Evolutionary conservation across 495 filamentous ascomycete genomes (phyloP), one percentile per base, ranked within the genome.

Genomic region (Aeminium ludgeri): DNA sequence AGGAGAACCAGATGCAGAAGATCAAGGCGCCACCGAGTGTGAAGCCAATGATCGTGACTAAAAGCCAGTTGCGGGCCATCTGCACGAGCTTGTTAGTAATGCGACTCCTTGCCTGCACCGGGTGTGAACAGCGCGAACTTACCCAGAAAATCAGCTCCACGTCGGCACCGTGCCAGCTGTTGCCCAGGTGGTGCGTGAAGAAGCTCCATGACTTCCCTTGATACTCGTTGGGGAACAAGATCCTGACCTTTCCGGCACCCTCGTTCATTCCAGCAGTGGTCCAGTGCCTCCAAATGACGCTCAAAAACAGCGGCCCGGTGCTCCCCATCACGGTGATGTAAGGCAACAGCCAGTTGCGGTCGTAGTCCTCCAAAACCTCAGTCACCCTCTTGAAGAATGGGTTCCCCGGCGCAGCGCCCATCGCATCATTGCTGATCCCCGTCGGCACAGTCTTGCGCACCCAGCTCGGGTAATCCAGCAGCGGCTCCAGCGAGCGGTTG

Each of bases 271-370:
- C 48, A 5, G 27, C 49, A 15, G 33, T 42, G 11, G 34, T 51
- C 38, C 56, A 62, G 34, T 57, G 61, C 19, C 50, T 12, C 85
- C 84, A 92, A 40, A 92, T 71, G 23, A 86, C 75, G 30, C 76
- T 82, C 42, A 86, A 63, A 61, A 87, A 92, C 43, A 89, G 65
- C 16, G 85, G 85, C 10, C 85, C 85, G 8, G 82, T 89, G 13
- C 73, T 72, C 49, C 80, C 86, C 79, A 86, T 92, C 47, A 93
- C 79, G 15, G 82, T 87, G 45, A 89, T 78, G 57, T 89, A 93
- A 0, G 85, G 82, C 30, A 89, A 66, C 28, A 73, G 57, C 79
- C 80, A 92, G 52, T 74, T 74, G 47, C 73, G 72, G 54, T 86
- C 70, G 57, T 84, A 92, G 3, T 61, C 56, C 38, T 77, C 67